Base-by-base conservation (phyloP, 495 filamentous ascomycete species). In the Penicillium lagena region DNA sequence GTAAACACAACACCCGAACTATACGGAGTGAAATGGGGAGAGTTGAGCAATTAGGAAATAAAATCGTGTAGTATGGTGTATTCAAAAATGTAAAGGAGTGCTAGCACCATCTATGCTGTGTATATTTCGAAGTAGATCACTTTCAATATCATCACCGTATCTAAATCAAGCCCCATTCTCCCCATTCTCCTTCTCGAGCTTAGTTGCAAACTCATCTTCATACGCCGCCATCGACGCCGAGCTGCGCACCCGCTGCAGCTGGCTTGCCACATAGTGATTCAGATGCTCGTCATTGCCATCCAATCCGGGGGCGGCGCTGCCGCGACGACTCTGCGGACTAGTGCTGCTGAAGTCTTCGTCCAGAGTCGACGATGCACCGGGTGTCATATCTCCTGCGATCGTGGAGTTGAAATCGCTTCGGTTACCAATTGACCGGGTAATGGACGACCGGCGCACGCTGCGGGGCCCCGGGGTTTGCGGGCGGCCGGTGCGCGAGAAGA, bases 341-440 rank as follows among this genome's bases (percentile, higher is more conserved):
- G 43, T 63, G 13, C 37, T 52, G 42, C 42, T 62, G 37, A 59
- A 54, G 12, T 63, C 62, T 10, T 66, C 70, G 14, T 63, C 62
- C 10, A 60, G 29, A 7, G 35, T 46, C 1, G 54, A 42, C 12
- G 58, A 63, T 7, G 47, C 52, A 2, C 52, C 55, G 1, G 62
- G 55, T 0, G 59, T 66, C 9, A 47, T 43, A 6, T 55, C 56
- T 11, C 52, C 60, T 7, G 40, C 38, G 14, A 58, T 52, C 39
- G 48, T 77, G 69, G 46, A 77, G 71, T 52, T 78, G 57, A 85
- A 95, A 69, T 93, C 89, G 60, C 85, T 91, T n/a, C 89, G 79
- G 32, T 80, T 79, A 7, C 85, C 83, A 49, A 97, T 90, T n/a
- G 87, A 94, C 12, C 91, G 78, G 14, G 73, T 81, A 4, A 88